Base-by-base conservation (phyloP, 2,329 filamentous ascomycete genomes). In the Xylaria sp. region DNA sequence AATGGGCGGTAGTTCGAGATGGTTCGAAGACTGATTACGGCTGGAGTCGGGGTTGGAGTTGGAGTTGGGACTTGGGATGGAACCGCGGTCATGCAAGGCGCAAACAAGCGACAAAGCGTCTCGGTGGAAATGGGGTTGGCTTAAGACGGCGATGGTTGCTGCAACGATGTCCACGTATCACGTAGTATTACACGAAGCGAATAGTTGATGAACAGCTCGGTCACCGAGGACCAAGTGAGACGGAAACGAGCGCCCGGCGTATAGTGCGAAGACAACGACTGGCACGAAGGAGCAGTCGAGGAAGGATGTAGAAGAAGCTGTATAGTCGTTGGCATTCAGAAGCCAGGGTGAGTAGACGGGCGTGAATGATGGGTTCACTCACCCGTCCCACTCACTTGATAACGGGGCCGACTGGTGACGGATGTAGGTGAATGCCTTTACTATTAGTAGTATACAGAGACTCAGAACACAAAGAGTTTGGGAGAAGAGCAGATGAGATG, bases 321-420 rank as follows among this genome's bases (percentile, higher is more conserved):
- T n/a, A 33, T 43, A 40, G 50, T 17, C 17, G 55, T 19, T 50
- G 31, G n/a, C 45, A 19, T 31, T 23, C 31, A 38, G 49, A 45
- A 50, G 45, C 31, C 62, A 43, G 49, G 17, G 45, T 45, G 49
- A 54, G 57, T 37, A 54, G 42, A 52, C 25, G 40, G 25, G n/a
- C 46, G 33, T 25, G 37, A 17, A 33, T 14, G 35, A n/a, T 49
- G 43, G 43, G n/a, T 28, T 15, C 15, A 38, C 21, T 57, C 35
- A 40, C 51, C 28, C 28, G 15, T 37, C 40, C n/a, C 17, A n/a
- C 49, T 25, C 38, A 35, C 38, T 43, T 23, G 43, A 49, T 42
- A 28, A 53, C 37, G 42, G 31, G 49, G 31, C 52, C 60, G 42
- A 63, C 21, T 21, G 21, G 38, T 38, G 19, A 59, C 33, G 31